Evolutionary conservation across 116 monocot species (phyloP).

Genomic region (Posidonia oceanica): DNA sequence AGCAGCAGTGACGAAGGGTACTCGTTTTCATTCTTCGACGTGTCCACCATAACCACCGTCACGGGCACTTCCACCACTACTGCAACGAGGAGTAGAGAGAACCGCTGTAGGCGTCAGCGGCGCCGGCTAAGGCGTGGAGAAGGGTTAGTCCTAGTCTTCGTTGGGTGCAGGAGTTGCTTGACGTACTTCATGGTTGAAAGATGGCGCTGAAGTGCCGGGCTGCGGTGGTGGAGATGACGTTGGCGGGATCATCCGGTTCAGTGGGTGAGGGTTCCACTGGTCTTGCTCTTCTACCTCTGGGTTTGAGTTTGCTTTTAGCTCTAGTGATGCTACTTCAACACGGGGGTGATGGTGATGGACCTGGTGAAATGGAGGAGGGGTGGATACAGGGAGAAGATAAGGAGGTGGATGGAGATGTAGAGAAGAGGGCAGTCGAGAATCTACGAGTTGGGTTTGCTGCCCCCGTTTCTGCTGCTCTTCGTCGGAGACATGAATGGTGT

Average conservation of each 20-base stretch:
- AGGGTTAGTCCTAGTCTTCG: conserved; percentile 46
- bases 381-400: too few relatives aligned
- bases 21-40: not conserved
- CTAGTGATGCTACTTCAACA: too few relatives aligned
- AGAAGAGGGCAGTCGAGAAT: too few relatives aligned
- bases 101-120: not conserved
- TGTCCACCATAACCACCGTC: not conserved
- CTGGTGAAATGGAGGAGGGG: too few relatives aligned
- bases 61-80: not conserved
- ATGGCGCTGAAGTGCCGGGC: conserved; percentile 38
- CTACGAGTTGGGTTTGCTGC: too few relatives aligned
- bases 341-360: too few relatives aligned
- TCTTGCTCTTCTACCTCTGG: not conserved
- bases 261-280: too few relatives aligned
- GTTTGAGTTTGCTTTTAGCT: too few relatives aligned
- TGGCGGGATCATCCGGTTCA: not conserved
- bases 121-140: not conserved
- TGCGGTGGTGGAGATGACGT: conserved; percentile 25
- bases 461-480: too few relatives aligned
- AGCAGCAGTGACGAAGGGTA: not conserved
- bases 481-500: too few relatives aligned
- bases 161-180: conserved; percentile 81
- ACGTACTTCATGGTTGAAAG: conserved; percentile 87
- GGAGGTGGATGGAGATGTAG: too few relatives aligned
- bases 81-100: not conserved